Evolutionary conservation across 768 basidiomycete genomes (phyloP).

Genomic region (Pseudohyphozyma bogoriensis): DNA sequence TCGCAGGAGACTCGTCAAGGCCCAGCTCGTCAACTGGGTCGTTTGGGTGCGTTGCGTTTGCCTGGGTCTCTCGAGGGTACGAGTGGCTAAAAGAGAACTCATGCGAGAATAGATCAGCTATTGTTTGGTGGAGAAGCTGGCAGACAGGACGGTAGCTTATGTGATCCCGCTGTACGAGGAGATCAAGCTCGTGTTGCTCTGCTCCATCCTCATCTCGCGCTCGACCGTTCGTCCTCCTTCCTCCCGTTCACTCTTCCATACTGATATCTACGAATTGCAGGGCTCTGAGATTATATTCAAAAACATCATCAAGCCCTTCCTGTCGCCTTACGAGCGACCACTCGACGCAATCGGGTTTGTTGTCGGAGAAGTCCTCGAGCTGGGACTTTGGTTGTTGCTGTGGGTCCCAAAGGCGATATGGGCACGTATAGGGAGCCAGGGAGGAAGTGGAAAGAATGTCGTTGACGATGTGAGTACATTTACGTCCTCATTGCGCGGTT

Average conservation of each 20-base stretch:
- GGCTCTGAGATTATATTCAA: slow-evolving; percentile 13
- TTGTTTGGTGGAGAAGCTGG: background rate
- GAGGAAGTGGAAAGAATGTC: no score
- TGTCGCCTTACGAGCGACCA: slow-evolving; percentile 21
- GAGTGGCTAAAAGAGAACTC: background rate
- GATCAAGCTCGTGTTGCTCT: slow-evolving; percentile 5
- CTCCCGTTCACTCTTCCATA: no score
- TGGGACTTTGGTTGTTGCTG: background rate
- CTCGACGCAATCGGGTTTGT: slow-evolving; percentile 20
- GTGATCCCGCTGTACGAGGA: slow-evolving; percentile 16
- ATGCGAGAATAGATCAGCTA: background rate
- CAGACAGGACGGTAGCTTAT: slow-evolving; percentile 4
- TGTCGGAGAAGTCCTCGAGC: slow-evolving; percentile 10
- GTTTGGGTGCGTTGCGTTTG: slow-evolving; percentile 8
- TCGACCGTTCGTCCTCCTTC: slow-evolving; percentile 1
- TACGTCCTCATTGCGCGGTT: background rate
- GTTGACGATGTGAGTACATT: background rate
- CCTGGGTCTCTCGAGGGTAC: background rate
- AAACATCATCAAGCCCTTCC: slow-evolving; percentile 10
- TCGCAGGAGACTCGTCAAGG: slow-evolving; percentile 5
- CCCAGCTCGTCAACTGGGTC: slow-evolving; percentile 5
- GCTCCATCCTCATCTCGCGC: slow-evolving; percentile 11
- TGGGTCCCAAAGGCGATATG: background rate
- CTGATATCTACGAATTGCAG: background rate
- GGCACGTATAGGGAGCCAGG: background rate